Evolutionary conservation across 805 yeast species (phyloP).

Genomic region (Zygoascus tannicola): DNA sequence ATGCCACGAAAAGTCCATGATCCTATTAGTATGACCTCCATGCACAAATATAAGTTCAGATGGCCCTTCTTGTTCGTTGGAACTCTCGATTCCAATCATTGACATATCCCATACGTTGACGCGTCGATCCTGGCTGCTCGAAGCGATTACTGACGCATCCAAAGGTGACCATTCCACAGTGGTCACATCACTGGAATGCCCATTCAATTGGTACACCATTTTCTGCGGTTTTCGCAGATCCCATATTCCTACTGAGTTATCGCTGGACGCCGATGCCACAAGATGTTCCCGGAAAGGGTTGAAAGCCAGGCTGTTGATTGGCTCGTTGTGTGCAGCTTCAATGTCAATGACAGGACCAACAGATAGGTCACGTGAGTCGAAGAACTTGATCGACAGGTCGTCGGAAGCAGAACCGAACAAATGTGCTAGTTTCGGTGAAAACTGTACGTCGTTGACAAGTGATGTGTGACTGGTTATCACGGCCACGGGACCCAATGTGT

Average conservation of each 20-base stretch:
- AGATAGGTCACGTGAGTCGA: slow-evolving; percentile 42
- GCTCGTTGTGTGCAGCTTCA: slow-evolving; percentile 21
- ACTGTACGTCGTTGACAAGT: slow-evolving; percentile 58
- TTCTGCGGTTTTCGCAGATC: slow-evolving; percentile 55
- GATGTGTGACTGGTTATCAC: slow-evolving; percentile 39
- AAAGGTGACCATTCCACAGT: slow-evolving; percentile 47
- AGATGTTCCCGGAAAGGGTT: slow-evolving; percentile 45
- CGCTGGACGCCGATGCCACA: slow-evolving; percentile 72
- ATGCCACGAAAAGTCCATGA: slow-evolving; percentile 61
- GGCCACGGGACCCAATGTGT: slow-evolving; percentile 29
- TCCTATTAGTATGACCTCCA: slow-evolving; percentile 74
- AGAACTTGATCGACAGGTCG: slow-evolving; percentile 52
- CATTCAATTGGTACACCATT: slow-evolving; percentile 57
- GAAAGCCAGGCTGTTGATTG: slow-evolving; percentile 56
- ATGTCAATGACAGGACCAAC: slow-evolving; percentile 28
- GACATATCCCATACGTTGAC: slow-evolving; percentile 68
- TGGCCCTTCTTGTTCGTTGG: slow-evolving; percentile 48
- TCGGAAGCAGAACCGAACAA: slow-evolving; percentile 68
- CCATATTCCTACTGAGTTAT: slow-evolving; percentile 60
- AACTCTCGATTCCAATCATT: slow-evolving; percentile 41
- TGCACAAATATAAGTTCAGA: slow-evolving; percentile 73
- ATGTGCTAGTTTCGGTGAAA: slow-evolving; percentile 37
- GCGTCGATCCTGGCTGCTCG: slow-evolving; percentile 60
- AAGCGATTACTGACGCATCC: slow-evolving; percentile 45
- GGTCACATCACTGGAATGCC: slow-evolving; percentile 51